phyloP scores from a whole-genome alignment of 768 basidiomycete species.

The Hericium coralloides region DNA sequence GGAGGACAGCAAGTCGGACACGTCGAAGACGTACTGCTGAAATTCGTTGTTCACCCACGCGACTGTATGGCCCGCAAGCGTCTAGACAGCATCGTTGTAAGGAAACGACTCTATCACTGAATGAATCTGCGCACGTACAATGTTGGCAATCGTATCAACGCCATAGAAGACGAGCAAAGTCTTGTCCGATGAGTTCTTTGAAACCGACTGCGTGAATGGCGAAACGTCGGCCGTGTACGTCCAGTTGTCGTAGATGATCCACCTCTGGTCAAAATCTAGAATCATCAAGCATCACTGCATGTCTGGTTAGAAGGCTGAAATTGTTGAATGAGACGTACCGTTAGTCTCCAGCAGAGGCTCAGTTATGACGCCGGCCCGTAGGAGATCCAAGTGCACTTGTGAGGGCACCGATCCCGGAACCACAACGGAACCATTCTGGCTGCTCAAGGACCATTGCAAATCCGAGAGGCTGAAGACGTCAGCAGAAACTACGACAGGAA shows the following conservation, averaged over 20 bases:
- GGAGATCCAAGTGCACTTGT: conserved; percentile 45
- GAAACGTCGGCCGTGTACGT: conserved; percentile 46
- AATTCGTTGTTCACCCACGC: conserved; percentile 55
- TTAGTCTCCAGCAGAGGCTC: conserved; percentile 46
- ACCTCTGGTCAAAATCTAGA: conserved; percentile 44
- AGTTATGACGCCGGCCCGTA: conserved; percentile 42
- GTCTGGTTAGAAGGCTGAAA: too few relatives aligned
- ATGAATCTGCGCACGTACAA: conserved; percentile 22
- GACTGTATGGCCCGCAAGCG: conserved; percentile 39
- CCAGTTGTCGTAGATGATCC: conserved; percentile 51
- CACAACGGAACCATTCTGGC: conserved; percentile 44
- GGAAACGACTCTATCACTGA: too few relatives aligned
- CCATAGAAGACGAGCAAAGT: conserved; percentile 46
- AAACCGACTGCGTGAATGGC: conserved; percentile 27
- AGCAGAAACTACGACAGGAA: conserved; percentile 13
- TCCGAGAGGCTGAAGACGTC: conserved; percentile 34
- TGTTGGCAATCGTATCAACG: conserved; percentile 48
- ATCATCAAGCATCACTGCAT: neutral
- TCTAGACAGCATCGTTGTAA: conserved; percentile 22
- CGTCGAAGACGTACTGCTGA: conserved; percentile 43
- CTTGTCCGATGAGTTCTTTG: conserved; percentile 17
- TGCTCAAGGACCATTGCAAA: conserved; percentile 43
- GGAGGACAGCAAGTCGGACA: conserved; percentile 31
- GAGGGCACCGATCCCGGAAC: conserved; percentile 44
- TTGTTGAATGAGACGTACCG: conserved; percentile 24